Evolutionary conservation across 1,284 basidiomycete species (phyloP), one percentile per base, ranked within the genome.

Genomic region (Ustilago loliicola): DNA sequence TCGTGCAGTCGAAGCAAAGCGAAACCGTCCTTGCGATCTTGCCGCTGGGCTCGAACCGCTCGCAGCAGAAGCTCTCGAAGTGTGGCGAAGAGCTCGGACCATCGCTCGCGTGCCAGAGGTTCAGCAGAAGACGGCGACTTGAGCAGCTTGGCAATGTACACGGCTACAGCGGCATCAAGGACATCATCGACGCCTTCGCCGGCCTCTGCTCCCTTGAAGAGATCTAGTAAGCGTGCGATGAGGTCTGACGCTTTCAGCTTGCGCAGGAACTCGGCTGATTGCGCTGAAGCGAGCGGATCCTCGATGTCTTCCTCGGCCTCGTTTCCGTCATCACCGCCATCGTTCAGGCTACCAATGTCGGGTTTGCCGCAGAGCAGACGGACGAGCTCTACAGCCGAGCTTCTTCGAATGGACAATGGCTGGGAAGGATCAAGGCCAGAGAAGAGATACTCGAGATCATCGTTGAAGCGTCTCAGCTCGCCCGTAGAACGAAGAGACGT

Each of bases 371-470:
- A 78, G 7, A 77, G 57, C 23, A 71, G 47, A 40, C 71, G 75
- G 42, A 77, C 38, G 13, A 79, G 55, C 30, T 79, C 77, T 40
- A 75, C 72, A 4, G 72, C 68, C 6, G 77, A 77, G 23, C 63
- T 64, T 30, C 47, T 64, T 30, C 74, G 74, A 40, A 72, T 61
- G 25, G 71, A 72, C 0, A 74, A 34, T 29, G 27, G 25, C 30
- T 75, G 67, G 1, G 70, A 58, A 15, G 68, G 25, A 34, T 61
- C 63, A 19, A 74, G 72, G 6, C 72, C 71, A 25, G 76, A 65
- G 30, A 80, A 72, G 54, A 78, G 71, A 34, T 78, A 80, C 36
- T 80, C 74, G 54, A 80, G 71, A 29, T 77, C 78, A 45, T 77
- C 78, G 50, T 74, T 75, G 69, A 74, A 80, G 36, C 76, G 72